Evolutionary conservation across 1,284 basidiomycete genomes (phyloP), one percentile per base, ranked within the genome.

Genomic region (Puccinia horiana): DNA sequence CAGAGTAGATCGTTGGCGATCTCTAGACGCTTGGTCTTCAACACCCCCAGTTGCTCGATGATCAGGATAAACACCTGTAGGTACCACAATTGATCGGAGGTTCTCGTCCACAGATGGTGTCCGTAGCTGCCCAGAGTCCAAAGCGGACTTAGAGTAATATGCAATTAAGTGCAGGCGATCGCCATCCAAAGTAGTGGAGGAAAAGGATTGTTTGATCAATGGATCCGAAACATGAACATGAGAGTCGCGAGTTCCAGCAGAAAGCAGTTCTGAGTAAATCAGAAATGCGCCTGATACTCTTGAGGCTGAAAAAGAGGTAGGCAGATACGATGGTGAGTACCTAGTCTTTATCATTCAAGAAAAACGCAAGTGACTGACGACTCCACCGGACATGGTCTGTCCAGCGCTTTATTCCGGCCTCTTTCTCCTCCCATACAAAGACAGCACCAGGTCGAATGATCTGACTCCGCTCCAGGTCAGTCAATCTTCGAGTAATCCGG

Each of bases 331-430:
- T n/a, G 23, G 32, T 56, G 26, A 58, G 35, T 16, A 8, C 61
- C 20, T n/a, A 75, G 54, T 26, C 23, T 40, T 23, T n/a, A 37
- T 42, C 54, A 49, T 67, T 35, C 29, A 35, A 54, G 44, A 49
- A 26, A 52, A 44, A 11, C 54, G 26, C 14, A 73, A 72, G 35
- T 42, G n/a, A 84, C 85, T 67, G 54, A 85, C 85, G 85, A 79
- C 84, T 85, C 85, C 85, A 85, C 47, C 85, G 85, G 76, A 85
- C 83, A 76, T 85, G 85, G 69, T 85, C 85, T 1, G 85, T 85
- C 85, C 85, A 86, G 12, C 85, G 82, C 9, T 84, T 81, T 18
- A 86, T 86, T 11, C 84, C 84, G 0, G 85, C 84, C 67, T 86
- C 85, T 42, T 84, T 84, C 56, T 86, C 85, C 37, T 85, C 84